A percentile compares a stretch with the other conserved stretches of the same genome.
phyloP scores from a whole-genome alignment of 257 asterid genomes.

The Gentiana dahurica region DNA sequence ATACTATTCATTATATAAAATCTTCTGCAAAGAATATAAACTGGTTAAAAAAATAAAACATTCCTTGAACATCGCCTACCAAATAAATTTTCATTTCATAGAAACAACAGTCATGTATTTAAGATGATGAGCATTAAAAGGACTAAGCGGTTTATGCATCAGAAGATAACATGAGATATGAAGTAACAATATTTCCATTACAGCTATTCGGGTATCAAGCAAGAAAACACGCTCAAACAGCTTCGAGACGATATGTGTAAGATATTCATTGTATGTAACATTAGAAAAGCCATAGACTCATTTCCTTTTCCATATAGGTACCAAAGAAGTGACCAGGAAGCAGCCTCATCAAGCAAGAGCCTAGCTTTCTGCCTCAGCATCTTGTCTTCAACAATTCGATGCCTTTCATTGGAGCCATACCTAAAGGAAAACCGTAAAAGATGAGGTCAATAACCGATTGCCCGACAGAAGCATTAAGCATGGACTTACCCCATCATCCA shows the following conservation, averaged over 20 bases:
- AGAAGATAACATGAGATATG: too few species aligned
- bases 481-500: too few species aligned
- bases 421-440: slow-evolving; percentile 31
- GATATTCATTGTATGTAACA: slow-evolving; percentile 1
- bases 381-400: slow-evolving; percentile 73
- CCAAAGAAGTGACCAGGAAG: slow-evolving; percentile 98
- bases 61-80: too few species aligned
- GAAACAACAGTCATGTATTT: background rate
- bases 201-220: background rate
- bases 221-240: background rate
- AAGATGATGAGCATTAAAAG: background rate
- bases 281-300: slow-evolving; percentile 11
- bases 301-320: slow-evolving; percentile 88
- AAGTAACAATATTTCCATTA: background rate
- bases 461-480: slow-evolving; percentile 3
- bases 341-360: slow-evolving; percentile 92
- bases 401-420: slow-evolving; percentile 75
- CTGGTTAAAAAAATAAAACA: too few species aligned
- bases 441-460: slow-evolving; percentile 6
- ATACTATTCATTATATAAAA: too few species aligned
- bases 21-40: too few species aligned
- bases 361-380: slow-evolving; percentile 85
- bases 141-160: too few species aligned
- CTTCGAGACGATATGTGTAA: background rate
- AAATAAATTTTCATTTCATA: background rate